Evolutionary conservation across 495 filamentous ascomycete species (phyloP).

Genomic region (Rhizodiscina lignyota): DNA sequence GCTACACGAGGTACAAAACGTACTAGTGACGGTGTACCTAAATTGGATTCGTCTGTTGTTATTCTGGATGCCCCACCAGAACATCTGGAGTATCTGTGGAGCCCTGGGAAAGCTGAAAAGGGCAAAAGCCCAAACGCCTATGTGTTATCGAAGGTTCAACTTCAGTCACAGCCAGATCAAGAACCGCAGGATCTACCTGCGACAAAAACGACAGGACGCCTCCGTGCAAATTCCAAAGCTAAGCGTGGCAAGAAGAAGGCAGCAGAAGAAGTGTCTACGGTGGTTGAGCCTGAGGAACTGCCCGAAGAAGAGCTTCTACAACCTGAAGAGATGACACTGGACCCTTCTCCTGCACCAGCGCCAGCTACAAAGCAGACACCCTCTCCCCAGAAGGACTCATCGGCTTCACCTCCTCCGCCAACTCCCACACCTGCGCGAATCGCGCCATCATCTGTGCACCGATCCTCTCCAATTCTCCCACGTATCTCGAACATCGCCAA

Average conservation of each 20-base stretch:
- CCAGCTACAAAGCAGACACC: no score
- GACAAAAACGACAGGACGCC: constrained; percentile 5
- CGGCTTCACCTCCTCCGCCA: constrained; percentile 1
- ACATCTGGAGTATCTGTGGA: not conserved
- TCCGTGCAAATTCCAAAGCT: no score
- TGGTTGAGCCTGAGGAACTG: no score
- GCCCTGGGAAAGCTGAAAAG: constrained; percentile 1
- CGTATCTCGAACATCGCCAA: no score
- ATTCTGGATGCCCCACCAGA: constrained; percentile 2
- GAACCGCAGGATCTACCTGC: constrained; percentile 3
- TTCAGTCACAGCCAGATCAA: no score
- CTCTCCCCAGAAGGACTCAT: constrained; percentile 1
- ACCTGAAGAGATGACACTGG: no score
- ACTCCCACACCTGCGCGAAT: not conserved
- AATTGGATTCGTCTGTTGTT: constrained; percentile 4
- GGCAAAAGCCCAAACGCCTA: constrained; percentile 8
- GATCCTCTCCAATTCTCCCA: no score
- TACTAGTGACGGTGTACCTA: constrained; percentile 9
- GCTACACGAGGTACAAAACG: constrained; percentile 9
- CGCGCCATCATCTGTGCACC: no score
- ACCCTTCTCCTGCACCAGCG: constrained; percentile 1
- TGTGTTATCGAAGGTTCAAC: constrained; percentile 4
- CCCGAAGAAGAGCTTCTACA: no score
- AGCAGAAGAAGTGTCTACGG: no score
- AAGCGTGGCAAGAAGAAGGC: constrained; percentile 9